These are phyloP conservation scores for Amyloporia xantha DNA, from an alignment of 768 basidiomycete genomes.

Conservation along the genomic window DNA sequence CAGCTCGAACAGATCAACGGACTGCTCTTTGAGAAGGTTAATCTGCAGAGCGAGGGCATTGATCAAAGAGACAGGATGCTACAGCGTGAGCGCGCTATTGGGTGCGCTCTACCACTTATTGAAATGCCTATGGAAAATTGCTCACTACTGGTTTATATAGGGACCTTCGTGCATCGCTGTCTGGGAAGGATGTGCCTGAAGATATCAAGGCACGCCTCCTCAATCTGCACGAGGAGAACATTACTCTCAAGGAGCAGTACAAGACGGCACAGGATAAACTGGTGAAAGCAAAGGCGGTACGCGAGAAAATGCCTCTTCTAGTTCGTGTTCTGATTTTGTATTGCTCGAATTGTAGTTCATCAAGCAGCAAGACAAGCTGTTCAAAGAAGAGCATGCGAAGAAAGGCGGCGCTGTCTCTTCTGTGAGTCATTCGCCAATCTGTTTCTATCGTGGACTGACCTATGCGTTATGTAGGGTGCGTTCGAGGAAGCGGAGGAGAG, in stretches of 20 bases:
- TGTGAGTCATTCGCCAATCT: slow-evolving; percentile 29
- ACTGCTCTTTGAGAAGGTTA: slow-evolving; percentile 88
- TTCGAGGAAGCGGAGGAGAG: slow-evolving; percentile 67
- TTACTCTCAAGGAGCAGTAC: slow-evolving; percentile 60
- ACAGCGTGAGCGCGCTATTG: slow-evolving; percentile 79
- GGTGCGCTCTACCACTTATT: slow-evolving; percentile 36
- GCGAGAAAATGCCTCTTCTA: slow-evolving; percentile 7
- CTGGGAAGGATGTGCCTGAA: slow-evolving; percentile 75
- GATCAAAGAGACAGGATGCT: slow-evolving; percentile 82
- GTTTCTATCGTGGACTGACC: too few species aligned
- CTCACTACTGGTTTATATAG: slow-evolving; percentile 34
- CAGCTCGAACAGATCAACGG: slow-evolving; percentile 84
- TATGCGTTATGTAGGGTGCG: slow-evolving; percentile 31
- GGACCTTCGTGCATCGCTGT: slow-evolving; percentile 69
- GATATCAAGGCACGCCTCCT: slow-evolving; percentile 74
- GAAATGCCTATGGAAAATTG: neutral
- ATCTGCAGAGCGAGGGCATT: slow-evolving; percentile 85
- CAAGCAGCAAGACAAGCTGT: slow-evolving; percentile 84
- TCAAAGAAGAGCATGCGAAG: slow-evolving; percentile 73
- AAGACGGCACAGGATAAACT: slow-evolving; percentile 74
- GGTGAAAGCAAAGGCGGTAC: slow-evolving; percentile 67
- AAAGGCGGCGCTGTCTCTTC: slow-evolving; percentile 37
- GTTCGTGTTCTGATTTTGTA: neutral
- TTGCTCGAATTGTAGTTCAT: slow-evolving; percentile 56
- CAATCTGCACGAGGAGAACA: slow-evolving; percentile 71